Conservation (phyloP, 345 rosid genomes). For the Nephelium lappaceum region DNA sequence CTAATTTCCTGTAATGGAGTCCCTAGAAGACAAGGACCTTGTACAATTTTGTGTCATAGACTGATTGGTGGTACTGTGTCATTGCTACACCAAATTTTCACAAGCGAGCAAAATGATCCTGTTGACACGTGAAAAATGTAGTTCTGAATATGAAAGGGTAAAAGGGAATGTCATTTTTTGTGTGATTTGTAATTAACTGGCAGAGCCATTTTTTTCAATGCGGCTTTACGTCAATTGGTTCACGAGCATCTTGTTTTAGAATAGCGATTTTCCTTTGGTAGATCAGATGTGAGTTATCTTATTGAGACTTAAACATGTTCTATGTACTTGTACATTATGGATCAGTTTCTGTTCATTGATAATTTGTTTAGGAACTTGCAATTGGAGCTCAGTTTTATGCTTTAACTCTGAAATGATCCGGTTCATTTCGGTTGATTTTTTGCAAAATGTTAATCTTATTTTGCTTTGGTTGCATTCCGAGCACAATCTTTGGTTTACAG, state of each 20-base stretch:
- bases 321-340: not conserved
- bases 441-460: not conserved
- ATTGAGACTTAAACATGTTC: not conserved
- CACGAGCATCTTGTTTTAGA: not conserved
- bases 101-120: not conserved
- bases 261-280: not conserved
- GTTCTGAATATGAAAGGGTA: not conserved
- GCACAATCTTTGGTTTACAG: not conserved
- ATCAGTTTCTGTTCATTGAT: not conserved
- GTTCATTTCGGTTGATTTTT: not conserved
- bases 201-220: not conserved
- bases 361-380: not conserved
- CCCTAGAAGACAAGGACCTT: not conserved
- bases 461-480: not conserved
- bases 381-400: not conserved
- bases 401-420: not conserved
- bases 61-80: not conserved
- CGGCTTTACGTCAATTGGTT: not conserved
- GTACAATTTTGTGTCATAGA: not conserved
- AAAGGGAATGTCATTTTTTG: not conserved
- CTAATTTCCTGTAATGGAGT: not conserved
- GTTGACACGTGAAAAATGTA: constrained; percentile 9
- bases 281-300: no score
- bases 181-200: not conserved
- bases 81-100: not conserved